Evolutionary conservation across 1,284 basidiomycete species (phyloP), one percentile per base, ranked within the genome.

Genomic region (Blastosporella zonata): DNA sequence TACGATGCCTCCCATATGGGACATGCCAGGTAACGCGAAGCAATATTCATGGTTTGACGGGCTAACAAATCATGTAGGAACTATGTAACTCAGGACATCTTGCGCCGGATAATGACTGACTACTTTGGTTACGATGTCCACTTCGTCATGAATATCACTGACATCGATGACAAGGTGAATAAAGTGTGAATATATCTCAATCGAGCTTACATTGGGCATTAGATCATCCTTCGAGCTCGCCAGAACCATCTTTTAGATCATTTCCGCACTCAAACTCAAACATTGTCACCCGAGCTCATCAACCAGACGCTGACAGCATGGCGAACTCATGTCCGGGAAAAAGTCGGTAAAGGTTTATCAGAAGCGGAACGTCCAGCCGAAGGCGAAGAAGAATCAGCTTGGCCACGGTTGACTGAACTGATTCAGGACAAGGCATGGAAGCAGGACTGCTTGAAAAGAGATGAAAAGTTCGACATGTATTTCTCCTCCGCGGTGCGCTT

Each of bases 91-190:
- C 96, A 99, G 68, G 97, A 99, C 67, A 83, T 99, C 59, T 77
- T 99, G 37, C 80, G 97, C 47, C 78, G 97, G 44, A 93, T 99
- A 54, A 77, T 99, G 71, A 78, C 87, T 1, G 94, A 99, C 71
- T 98, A 97, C 70, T 97, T 99, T 70, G 90, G 90, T 38, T 99
- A 97, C 66, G 91, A 98, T 63, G 87, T 99, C 51, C 92, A 97
- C 66, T 98, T 99, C 67, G 96, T 99, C 49, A 97, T 97, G 94
- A 99, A 99, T 70, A 86, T 99, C 62, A 99, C 97, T 3, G 97
- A 99, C 69, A 97, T 99, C 56, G 97, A 99, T 65, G 97, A 99
- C 79, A 99, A 99, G 81, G 96, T 93, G 55, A 59, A 31, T 47
- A 33, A 35, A 44, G 35, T 56, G 22, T 50, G 4, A 18, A 34